These are phyloP conservation scores for Coemansia sp. DNA, from an alignment of 192 early-diverging fungal genomes.

Conservation along the genomic window DNA sequence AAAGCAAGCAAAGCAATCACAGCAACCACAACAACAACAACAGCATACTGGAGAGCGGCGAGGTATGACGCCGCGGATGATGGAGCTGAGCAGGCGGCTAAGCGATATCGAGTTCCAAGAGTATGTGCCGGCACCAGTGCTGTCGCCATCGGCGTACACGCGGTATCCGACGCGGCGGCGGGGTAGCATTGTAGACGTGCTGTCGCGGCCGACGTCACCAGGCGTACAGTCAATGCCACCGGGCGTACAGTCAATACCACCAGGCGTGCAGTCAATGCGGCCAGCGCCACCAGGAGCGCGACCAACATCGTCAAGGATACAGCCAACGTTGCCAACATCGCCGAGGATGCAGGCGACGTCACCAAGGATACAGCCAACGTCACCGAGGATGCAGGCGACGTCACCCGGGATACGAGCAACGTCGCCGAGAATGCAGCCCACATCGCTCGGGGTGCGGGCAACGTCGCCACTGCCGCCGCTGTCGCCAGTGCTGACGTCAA, in stretches of 20 bases:
- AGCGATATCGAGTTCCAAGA: conserved; percentile 37
- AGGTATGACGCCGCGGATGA: conserved; percentile 42
- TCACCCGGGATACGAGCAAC: background rate
- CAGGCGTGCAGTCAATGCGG: background rate
- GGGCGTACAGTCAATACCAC: background rate
- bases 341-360: background rate
- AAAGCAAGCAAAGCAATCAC: background rate
- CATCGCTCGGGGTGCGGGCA: too few species aligned
- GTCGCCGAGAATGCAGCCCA: too few species aligned
- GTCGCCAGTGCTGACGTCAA: background rate
- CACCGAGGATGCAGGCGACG: background rate
- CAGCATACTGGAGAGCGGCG: background rate
- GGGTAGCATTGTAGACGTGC: conserved; percentile 1
- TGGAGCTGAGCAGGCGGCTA: conserved; percentile 41
- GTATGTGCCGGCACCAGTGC: background rate
- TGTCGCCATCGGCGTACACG: conserved; percentile 7
- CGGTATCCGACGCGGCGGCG: background rate
- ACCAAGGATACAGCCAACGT: background rate
- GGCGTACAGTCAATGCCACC: background rate
- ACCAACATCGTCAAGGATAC: background rate
- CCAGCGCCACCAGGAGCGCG: background rate
- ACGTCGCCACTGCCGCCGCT: background rate
- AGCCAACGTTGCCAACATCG: background rate
- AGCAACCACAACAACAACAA: background rate
- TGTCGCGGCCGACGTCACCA: background rate